Percentiles rank a stretch among this genome's conserved stretches.
phyloP scores from a whole-genome alignment of 2,329 filamentous ascomycete species.

The Verticillium klebahnii region DNA sequence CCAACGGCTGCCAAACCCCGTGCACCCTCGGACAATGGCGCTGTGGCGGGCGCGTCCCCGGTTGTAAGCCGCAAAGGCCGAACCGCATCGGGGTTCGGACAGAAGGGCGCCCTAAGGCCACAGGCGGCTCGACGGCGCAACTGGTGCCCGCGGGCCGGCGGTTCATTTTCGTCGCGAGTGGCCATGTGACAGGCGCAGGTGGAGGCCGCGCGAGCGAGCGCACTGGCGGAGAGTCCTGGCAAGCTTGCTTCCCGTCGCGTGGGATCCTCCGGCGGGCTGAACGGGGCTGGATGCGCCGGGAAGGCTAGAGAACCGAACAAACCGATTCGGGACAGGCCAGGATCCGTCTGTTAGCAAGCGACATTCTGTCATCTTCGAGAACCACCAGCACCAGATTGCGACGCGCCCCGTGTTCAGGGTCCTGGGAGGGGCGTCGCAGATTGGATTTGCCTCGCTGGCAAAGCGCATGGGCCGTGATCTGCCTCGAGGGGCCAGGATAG shows the following conservation, averaged over 20 bases:
- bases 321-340: neutral
- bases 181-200: constrained; percentile 3
- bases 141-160: neutral
- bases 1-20: neutral
- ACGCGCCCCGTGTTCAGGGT: neutral
- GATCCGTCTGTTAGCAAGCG: neutral
- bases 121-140: neutral
- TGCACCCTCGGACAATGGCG: neutral
- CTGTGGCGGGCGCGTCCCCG: neutral
- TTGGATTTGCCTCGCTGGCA: neutral
- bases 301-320: neutral
- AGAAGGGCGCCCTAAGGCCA: neutral
- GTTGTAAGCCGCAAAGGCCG: neutral
- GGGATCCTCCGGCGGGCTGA: neutral
- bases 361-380: neutral
- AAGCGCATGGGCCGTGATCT: neutral
- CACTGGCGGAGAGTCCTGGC: neutral
- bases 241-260: neutral
- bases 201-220: neutral
- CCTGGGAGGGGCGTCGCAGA: neutral
- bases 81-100: neutral
- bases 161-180: constrained; percentile 2
- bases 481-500: neutral
- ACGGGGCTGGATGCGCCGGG: neutral
- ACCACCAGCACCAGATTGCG: neutral